These are phyloP conservation scores for Lonicera japonica DNA, from an alignment of 129 eudicot species.

Conservation along the genomic window DNA sequence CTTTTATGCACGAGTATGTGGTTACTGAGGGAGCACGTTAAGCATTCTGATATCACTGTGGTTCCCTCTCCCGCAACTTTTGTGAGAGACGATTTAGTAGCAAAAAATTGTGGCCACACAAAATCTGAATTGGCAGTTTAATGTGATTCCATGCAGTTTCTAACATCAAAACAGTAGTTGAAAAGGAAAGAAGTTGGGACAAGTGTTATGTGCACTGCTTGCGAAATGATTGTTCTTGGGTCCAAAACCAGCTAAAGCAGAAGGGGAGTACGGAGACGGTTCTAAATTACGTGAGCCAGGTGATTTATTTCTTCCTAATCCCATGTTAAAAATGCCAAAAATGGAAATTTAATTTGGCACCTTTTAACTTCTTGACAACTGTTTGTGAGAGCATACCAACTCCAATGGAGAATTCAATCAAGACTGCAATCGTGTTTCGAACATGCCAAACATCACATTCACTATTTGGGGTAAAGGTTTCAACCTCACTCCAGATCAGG, in stretches of 20 bases:
- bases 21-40: too few relatives aligned
- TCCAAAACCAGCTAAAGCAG: conserved; percentile 56
- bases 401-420: conserved; percentile 74
- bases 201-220: too few relatives aligned
- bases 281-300: conserved; percentile 56
- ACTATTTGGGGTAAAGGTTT: conserved; percentile 61
- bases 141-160: too few relatives aligned
- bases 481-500: conserved; percentile 85
- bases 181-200: too few relatives aligned
- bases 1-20: too few relatives aligned
- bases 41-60: too few relatives aligned
- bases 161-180: too few relatives aligned
- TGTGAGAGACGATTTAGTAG: conserved; percentile 41
- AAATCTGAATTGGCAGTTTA: too few relatives aligned
- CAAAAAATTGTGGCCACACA: conserved; percentile 23
- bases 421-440: conserved; percentile 61
- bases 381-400: conserved; percentile 81
- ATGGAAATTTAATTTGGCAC: too few relatives aligned
- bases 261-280: conserved; percentile 45
- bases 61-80: conserved; percentile 55
- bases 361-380: conserved; percentile 42
- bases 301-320: conserved; percentile 13
- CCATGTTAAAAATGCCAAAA: too few relatives aligned
- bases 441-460: too few relatives aligned
- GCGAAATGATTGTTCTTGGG: too few relatives aligned